phyloP scores from a whole-genome alignment of 108 stramenopile genomes.

The Aurantiochytrium sp. region DNA sequence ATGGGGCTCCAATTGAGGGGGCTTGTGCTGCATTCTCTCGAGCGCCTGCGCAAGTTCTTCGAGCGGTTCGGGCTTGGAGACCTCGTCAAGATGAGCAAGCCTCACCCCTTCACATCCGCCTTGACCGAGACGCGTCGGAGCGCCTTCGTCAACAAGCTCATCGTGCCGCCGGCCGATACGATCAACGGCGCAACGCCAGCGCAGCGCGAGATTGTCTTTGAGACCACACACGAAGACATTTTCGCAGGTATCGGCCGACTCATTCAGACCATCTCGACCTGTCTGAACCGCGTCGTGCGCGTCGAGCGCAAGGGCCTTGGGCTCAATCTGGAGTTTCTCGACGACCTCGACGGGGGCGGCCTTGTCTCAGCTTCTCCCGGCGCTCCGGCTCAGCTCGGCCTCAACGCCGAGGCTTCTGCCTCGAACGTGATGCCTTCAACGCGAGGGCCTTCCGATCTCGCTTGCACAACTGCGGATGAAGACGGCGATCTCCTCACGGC shows the following conservation, averaged over 20 bases:
- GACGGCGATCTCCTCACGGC: neutral
- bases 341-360: neutral
- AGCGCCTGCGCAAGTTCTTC: neutral
- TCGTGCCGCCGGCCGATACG: neutral
- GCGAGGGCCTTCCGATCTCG: too few species aligned
- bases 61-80: neutral
- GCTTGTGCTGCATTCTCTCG: neutral
- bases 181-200: neutral
- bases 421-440: too few species aligned
- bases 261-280: neutral
- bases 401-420: too few species aligned
- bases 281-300: slow-evolving; percentile 10
- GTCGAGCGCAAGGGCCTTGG: slow-evolving; percentile 16
- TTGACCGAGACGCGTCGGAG: neutral
- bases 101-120: neutral
- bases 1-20: neutral
- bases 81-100: neutral
- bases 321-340: neutral
- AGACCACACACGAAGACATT: neutral
- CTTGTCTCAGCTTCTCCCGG: too few species aligned
- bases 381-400: too few species aligned
- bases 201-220: neutral
- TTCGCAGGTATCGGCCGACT: neutral
- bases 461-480: too few species aligned
- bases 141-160: neutral